Conservation (phyloP, 2,329 filamentous ascomycete species). For the Fusarium euwallaceae region DNA sequence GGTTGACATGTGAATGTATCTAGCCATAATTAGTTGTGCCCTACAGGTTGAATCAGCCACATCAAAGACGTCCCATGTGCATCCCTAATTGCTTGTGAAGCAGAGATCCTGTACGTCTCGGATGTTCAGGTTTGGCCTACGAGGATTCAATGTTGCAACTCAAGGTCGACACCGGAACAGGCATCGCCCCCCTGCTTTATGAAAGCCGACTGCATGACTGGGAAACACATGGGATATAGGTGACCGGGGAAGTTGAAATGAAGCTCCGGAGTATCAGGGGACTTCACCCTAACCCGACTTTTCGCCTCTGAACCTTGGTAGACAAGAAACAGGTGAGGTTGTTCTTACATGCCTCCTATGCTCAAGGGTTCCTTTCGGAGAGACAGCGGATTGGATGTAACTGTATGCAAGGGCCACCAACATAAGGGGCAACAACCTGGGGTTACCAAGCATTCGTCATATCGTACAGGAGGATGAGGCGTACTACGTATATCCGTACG, state of each 20-base stretch:
- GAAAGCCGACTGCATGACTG: not conserved
- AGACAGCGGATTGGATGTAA: not conserved
- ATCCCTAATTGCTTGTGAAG: not conserved
- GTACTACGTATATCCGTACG: not conserved
- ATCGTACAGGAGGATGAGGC: not conserved
- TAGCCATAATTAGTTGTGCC: not conserved
- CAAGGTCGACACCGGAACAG: not conserved
- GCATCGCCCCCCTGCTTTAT: not conserved
- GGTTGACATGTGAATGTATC: not conserved
- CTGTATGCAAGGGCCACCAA: slow-evolving; percentile 4
- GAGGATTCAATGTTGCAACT: not conserved
- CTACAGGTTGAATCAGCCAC: not conserved
- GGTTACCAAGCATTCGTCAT: not conserved
- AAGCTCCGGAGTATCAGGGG: not conserved
- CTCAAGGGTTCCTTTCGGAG: not conserved
- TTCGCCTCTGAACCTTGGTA: not conserved
- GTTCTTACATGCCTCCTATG: not conserved
- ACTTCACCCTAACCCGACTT: not conserved
- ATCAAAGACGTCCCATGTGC: slow-evolving; percentile 5
- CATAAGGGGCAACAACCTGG: not conserved
- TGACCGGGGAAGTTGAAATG: not conserved
- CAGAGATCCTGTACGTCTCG: not conserved
- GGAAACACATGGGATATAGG: not conserved
- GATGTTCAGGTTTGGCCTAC: not conserved
- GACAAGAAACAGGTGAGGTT: not conserved